A percentile compares a stretch with the other conserved stretches of the same genome.
Conservation (phyloP, 2,329 filamentous ascomycete species). For the Stenocarpella maydis region DNA sequence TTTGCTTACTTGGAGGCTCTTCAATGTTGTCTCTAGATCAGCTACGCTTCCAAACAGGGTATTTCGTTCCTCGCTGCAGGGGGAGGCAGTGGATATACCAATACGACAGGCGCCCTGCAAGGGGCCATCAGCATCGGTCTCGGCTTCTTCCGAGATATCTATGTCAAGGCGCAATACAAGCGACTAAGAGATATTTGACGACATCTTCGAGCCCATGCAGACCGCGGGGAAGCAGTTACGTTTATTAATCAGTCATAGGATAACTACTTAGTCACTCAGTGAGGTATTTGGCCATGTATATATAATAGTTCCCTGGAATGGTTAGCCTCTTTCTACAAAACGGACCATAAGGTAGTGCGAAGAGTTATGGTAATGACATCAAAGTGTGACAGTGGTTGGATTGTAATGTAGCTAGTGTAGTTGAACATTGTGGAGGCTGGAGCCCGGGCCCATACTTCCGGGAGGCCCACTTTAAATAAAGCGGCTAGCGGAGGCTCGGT, state of each 20-base stretch:
- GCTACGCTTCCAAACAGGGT: neutral
- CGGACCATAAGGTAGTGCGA: too few species aligned
- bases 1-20: too few species aligned
- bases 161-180: neutral
- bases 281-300: too few species aligned
- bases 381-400: too few species aligned
- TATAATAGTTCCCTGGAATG: too few species aligned
- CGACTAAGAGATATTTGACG: neutral
- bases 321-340: too few species aligned
- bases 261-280: too few species aligned
- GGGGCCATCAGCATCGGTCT: neutral
- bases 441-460: neutral
- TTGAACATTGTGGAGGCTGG: too few species aligned
- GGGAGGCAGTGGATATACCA: neutral
- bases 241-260: too few species aligned
- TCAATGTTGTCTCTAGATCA: neutral
- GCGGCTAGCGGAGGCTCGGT: slow-evolving; percentile 20
- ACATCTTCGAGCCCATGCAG: neutral
- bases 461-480: too few species aligned
- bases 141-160: neutral
- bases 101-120: neutral
- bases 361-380: too few species aligned
- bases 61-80: neutral
- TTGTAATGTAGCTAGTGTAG: too few species aligned
- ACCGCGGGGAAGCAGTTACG: neutral